Conservation (phyloP, 2,329 filamentous ascomycete species). For the Westerdykella aurantiaca region DNA sequence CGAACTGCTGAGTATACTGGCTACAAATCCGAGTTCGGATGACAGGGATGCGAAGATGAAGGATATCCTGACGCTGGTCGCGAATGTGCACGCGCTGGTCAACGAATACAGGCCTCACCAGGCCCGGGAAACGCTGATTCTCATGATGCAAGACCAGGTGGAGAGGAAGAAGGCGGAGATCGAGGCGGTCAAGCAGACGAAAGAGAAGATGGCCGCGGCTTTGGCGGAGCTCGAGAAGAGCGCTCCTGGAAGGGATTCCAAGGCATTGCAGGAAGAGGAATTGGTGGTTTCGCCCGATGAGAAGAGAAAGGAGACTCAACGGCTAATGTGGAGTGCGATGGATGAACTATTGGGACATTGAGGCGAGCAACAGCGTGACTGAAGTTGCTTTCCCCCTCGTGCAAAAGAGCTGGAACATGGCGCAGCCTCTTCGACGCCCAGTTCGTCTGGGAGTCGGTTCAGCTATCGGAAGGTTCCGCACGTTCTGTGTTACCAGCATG, state of each 20-base stretch:
- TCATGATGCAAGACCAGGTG: conserved; percentile 81
- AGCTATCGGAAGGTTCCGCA: conserved; percentile 2
- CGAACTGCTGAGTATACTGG: conserved; percentile 69
- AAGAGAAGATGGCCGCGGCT: conserved; percentile 66
- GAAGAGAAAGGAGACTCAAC: conserved; percentile 22
- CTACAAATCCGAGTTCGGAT: conserved; percentile 58
- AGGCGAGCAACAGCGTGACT: not conserved
- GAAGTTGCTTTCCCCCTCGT: not conserved
- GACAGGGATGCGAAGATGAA: conserved; percentile 65
- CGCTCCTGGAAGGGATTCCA: conserved; percentile 3
- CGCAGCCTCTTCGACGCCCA: not conserved
- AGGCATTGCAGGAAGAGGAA: conserved; percentile 1
- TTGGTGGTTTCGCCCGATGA: conserved; percentile 9
- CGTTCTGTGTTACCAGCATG: not conserved
- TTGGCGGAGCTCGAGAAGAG: conserved; percentile 58
- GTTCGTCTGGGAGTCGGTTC: too few species aligned
- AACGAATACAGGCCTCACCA: conserved; percentile 95
- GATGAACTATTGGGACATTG: conserved; percentile 28
- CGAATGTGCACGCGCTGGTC: conserved; percentile 88
- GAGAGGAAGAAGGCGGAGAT: conserved; percentile 69
- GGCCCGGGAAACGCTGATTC: conserved; percentile 78
- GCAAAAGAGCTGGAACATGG: not conserved
- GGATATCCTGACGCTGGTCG: conserved; percentile 74
- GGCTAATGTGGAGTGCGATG: conserved; percentile 32
- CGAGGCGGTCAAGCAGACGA: conserved; percentile 58